These are phyloP conservation scores for Meyerozyma elateridarum DNA, from an alignment of 1,139 yeast genomes.

Conservation along the genomic window DNA sequence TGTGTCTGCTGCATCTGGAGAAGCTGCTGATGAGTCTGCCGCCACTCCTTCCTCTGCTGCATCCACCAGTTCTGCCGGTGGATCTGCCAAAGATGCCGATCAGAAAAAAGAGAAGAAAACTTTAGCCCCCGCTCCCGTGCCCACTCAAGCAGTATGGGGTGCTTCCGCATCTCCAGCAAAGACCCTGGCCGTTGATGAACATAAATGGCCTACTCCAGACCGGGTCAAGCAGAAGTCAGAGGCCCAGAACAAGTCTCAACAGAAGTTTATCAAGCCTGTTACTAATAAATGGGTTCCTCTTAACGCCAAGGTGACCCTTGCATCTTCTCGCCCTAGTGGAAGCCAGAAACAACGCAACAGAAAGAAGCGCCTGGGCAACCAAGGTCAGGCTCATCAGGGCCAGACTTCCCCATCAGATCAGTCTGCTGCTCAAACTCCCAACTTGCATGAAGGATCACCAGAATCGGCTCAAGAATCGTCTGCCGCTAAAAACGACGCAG, in stretches of 20 bases:
- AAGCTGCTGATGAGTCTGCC: constrained; percentile 5
- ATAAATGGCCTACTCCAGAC: constrained; percentile 60
- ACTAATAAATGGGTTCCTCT: constrained; percentile 90
- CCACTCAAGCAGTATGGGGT: constrained; percentile 71
- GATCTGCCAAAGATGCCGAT: constrained; percentile 11
- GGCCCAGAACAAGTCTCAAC: constrained; percentile 29
- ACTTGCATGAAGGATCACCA: constrained; percentile 8
- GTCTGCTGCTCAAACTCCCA: constrained; percentile 1
- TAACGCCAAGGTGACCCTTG: constrained; percentile 62
- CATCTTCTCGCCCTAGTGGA: constrained; percentile 27
- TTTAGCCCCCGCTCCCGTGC: constrained; percentile 76
- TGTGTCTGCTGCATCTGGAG: constrained; percentile 6
- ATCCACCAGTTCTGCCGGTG: constrained; percentile 9
- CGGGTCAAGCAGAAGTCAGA: constrained; percentile 23
- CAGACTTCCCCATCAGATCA: neutral
- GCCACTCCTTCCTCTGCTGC: constrained; percentile 9
- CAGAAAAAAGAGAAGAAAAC: constrained; percentile 31
- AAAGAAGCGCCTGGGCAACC: constrained; percentile 22
- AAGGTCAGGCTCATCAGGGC: constrained; percentile 6
- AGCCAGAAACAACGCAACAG: constrained; percentile 28
- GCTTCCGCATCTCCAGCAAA: constrained; percentile 13
- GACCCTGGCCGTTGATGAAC: constrained; percentile 33
- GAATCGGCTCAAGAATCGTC: constrained; percentile 4
- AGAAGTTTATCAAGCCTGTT: constrained; percentile 52
- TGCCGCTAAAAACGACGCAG: constrained; percentile 6